phyloP scores from a whole-genome alignment of 768 basidiomycete species.

The Pisolithus orientalis region DNA sequence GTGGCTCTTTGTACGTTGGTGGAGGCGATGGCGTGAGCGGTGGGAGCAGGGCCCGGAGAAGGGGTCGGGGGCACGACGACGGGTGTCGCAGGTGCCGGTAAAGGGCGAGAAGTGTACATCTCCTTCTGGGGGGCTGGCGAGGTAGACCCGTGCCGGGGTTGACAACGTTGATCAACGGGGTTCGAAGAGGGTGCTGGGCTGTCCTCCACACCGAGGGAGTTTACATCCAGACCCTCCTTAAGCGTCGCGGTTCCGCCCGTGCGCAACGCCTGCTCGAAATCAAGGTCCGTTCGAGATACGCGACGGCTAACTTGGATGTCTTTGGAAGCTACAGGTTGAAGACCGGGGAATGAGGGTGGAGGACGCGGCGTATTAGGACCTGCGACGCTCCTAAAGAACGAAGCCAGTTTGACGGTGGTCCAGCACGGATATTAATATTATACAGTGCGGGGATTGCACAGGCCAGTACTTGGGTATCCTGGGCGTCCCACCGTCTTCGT shows the following conservation, averaged over 20 bases:
- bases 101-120: conserved; percentile 29
- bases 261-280: conserved; percentile 74
- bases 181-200: conserved; percentile 29
- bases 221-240: conserved; percentile 66
- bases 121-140: conserved; percentile 36
- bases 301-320: conserved; percentile 46
- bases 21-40: conserved; percentile 23
- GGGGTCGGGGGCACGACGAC: conserved; percentile 65
- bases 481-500: conserved; percentile 9
- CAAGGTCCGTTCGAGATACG: conserved; percentile 67
- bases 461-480: background rate
- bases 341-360: conserved; percentile 42
- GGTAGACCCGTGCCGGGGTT: conserved; percentile 32
- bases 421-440: background rate
- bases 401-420: conserved; percentile 49
- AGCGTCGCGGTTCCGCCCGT: conserved; percentile 62
- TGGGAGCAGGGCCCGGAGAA: conserved; percentile 30
- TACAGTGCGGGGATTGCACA: too few relatives aligned
- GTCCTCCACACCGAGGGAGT: conserved; percentile 53
- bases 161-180: background rate
- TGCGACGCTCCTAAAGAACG: conserved; percentile 51
- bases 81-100: conserved; percentile 50
- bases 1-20: conserved; percentile 15
- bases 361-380: conserved; percentile 37
- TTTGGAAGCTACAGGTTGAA: conserved; percentile 52